Percentiles rank a stretch among this genome's conserved stretches.
phyloP scores from a whole-genome alignment of 2,329 filamentous ascomycete species.

The Stylonectria norvegica region DNA sequence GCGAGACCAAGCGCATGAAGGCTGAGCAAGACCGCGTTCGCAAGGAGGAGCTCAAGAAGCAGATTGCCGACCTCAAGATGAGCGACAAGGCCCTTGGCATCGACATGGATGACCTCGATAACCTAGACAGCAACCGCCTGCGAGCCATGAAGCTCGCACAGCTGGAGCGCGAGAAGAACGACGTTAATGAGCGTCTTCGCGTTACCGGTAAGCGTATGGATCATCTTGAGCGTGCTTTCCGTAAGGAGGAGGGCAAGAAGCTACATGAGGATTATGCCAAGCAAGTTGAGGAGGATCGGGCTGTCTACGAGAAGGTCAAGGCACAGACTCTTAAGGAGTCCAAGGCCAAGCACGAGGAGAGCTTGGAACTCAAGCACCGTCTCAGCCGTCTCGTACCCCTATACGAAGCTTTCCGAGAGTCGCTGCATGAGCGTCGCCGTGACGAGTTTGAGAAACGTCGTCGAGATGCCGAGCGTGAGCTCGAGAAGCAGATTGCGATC shows the following conservation, averaged over 20 bases:
- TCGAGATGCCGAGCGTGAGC: conserved; percentile 85
- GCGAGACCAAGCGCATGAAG: conserved; percentile 80
- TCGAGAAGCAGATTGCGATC: conserved; percentile 84
- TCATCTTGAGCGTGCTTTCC: conserved; percentile 93
- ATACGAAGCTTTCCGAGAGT: conserved; percentile 80
- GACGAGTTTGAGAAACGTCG: conserved; percentile 95
- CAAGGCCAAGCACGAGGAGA: conserved; percentile 85
- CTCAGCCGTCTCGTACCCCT: conserved; percentile 77
- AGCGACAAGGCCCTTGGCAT: conserved; percentile 73
- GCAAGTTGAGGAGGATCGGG: conserved; percentile 75
- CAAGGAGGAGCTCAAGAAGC: conserved; percentile 90
- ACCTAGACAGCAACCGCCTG: conserved; percentile 83
- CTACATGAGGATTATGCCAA: conserved; percentile 77
- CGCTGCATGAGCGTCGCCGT: conserved; percentile 80
- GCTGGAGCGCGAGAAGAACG: conserved; percentile 97
- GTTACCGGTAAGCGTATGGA: conserved; percentile 94
- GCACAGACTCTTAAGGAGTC: conserved; percentile 74
- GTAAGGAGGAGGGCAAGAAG: conserved; percentile 93
- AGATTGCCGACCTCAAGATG: conserved; percentile 86
- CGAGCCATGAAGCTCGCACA: conserved; percentile 93
- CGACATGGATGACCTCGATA: conserved; percentile 76
- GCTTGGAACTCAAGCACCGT: conserved; percentile 89
- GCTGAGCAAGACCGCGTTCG: conserved; percentile 86
- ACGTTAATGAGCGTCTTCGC: conserved; percentile 84
- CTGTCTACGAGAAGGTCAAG: conserved; percentile 77